A percentile compares a stretch with the other conserved stretches of the same genome.
Evolutionary conservation across 768 basidiomycete species (phyloP).

Genomic region (Amanita polypyramis): DNA sequence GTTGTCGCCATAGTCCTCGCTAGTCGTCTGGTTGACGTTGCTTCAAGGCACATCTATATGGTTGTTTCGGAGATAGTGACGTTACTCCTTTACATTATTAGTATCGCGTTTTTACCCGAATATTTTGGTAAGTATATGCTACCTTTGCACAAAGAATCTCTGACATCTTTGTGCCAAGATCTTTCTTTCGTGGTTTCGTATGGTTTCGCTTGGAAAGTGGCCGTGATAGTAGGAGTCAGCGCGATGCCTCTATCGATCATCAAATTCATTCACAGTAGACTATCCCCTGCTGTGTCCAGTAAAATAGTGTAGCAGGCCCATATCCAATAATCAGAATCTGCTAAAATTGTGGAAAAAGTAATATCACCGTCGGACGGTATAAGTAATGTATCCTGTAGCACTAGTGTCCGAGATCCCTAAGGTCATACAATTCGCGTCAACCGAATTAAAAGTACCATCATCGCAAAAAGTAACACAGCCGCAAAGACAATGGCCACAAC

Average conservation of each 20-base stretch:
- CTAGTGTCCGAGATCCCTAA: background rate
- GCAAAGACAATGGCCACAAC: constrained; percentile 51
- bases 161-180: constrained; percentile 37
- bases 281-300: constrained; percentile 89
- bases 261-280: constrained; percentile 74
- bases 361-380: too few relatives aligned
- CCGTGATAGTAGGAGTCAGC: constrained; percentile 89
- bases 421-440: constrained; percentile 17
- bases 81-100: constrained; percentile 77
- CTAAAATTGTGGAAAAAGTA: background rate
- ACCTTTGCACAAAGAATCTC: background rate
- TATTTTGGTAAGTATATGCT: constrained; percentile 76
- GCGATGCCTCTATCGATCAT: constrained; percentile 86
- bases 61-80: constrained; percentile 85
- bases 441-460: constrained; percentile 68
- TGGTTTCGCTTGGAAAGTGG: constrained; percentile 90
- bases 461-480: constrained; percentile 57
- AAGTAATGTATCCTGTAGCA: background rate
- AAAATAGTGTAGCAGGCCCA: constrained; percentile 54
- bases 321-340: background rate
- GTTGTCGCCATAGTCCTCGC: constrained; percentile 10
- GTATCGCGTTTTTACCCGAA: constrained; percentile 89
- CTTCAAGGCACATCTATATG: constrained; percentile 86
- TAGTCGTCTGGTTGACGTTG: background rate
- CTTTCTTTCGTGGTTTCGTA: constrained; percentile 84